These are phyloP conservation scores for Halenospora varia DNA, from an alignment of 495 filamentous ascomycete species.

Conservation along the genomic window DNA sequence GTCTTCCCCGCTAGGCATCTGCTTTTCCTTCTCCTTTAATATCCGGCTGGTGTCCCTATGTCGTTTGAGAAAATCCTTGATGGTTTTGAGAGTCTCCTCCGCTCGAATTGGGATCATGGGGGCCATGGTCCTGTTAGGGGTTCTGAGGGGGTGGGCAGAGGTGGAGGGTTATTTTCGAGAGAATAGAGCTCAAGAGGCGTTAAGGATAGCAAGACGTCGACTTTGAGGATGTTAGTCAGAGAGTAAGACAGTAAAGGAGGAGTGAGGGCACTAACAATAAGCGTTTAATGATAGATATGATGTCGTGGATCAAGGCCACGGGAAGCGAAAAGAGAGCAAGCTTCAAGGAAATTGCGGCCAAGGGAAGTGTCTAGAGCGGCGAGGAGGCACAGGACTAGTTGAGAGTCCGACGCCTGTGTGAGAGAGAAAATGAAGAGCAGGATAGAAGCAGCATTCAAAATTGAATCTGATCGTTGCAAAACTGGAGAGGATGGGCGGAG, in stretches of 20 bases:
- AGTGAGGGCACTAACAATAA: not conserved
- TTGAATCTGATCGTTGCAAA: too few species aligned
- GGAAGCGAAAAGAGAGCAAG: not conserved
- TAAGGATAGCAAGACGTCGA: not conserved
- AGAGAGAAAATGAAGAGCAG: too few species aligned
- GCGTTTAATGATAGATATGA: not conserved
- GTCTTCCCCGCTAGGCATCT: conserved; percentile 8
- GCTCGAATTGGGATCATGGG: conserved; percentile 13
- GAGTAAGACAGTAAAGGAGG: not conserved
- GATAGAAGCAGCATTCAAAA: too few species aligned
- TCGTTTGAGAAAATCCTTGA: conserved; percentile 10
- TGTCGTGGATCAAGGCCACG: not conserved
- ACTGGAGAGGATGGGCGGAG: too few species aligned
- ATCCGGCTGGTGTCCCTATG: conserved; percentile 9
- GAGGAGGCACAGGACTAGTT: too few species aligned
- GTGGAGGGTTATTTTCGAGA: conserved; percentile 1
- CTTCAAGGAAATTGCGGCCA: too few species aligned
- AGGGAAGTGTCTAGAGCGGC: too few species aligned
- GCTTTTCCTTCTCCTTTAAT: conserved; percentile 18
- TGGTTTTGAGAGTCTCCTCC: conserved; percentile 11
- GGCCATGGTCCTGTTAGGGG: conserved; percentile 5
- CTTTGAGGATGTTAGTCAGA: not conserved
- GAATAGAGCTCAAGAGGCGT: not conserved
- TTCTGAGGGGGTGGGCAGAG: not conserved
- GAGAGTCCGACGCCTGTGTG: too few species aligned